These are phyloP conservation scores for Candida dajiaensis DNA, from an alignment of 805 yeast species.

Conservation along the genomic window DNA sequence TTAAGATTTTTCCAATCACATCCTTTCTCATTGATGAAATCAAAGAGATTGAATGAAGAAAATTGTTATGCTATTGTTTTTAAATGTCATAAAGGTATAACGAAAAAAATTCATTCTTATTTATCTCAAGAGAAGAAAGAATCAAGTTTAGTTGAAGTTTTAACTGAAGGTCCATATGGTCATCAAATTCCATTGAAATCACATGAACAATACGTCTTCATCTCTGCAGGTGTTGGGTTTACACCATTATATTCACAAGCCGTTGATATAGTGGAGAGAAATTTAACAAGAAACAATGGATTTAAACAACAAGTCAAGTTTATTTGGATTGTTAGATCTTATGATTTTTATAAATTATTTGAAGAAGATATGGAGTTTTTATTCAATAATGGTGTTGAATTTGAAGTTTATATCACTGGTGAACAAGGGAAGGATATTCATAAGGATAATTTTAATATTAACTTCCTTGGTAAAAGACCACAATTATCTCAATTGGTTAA, in stretches of 20 bases:
- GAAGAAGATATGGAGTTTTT: constrained; percentile 36
- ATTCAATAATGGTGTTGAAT: constrained; percentile 18
- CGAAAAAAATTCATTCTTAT: constrained; percentile 35
- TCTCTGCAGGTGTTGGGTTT: constrained; percentile 50
- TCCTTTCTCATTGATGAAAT: constrained; percentile 58
- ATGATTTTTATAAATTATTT: constrained; percentile 43
- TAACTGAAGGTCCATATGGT: constrained; percentile 64
- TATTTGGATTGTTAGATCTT: constrained; percentile 59
- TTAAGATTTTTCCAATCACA: constrained; percentile 52
- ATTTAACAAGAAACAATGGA: constrained; percentile 8
- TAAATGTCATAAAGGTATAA: constrained; percentile 51
- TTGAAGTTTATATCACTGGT: constrained; percentile 16
- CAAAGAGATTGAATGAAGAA: constrained; percentile 27
- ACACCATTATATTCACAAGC: constrained; percentile 44
- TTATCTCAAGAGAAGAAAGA: constrained; percentile 26
- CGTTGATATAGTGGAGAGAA: constrained; percentile 19
- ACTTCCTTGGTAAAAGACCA: constrained; percentile 11
- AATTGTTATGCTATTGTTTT: constrained; percentile 33
- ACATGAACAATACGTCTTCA: constrained; percentile 32
- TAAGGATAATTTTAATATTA: constrained; percentile 2
- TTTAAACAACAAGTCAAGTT: constrained; percentile 33
- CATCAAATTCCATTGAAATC: constrained; percentile 31
- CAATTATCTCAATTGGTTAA: constrained; percentile 7
- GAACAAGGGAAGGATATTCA: background rate
- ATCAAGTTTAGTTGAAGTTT: constrained; percentile 30